Evolutionary conservation across 371 early-diverging fungal species (phyloP), one percentile per base, ranked within the genome.

Genomic region (Mucor irregularis): DNA sequence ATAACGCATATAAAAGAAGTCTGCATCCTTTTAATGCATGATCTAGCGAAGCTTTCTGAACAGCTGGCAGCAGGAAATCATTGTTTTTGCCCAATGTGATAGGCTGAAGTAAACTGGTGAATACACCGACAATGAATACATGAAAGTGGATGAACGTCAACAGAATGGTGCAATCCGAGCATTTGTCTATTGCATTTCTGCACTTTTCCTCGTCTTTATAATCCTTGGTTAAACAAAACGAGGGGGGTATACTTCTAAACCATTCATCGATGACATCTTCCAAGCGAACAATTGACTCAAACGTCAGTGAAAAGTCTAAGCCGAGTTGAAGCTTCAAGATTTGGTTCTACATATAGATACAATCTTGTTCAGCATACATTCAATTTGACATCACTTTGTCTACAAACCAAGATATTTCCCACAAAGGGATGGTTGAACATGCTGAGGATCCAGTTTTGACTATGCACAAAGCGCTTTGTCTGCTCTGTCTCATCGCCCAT

Each of bases 291-390:
- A 62, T 55, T 25, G 51, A 37, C 22, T 62, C 56, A 16, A 62
- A 62, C 4, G 34, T 62, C 22, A 56, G 11, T 2, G 56, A 45
- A 47, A 51, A 56, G 0, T 39, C 31, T 16, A 13, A 46, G 9
- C 62, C 62, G 3, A 62, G 4, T 30, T 46, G 56, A 4, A 62
- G 40, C 34, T 19, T 19, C 25, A 46, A 34, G 16, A 62, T 26
- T 30, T 46, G 22, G 46, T 46, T 17, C 53, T 50, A n/a, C n/a
- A n/a, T n/a, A 43, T 26, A 28, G 17, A 13, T n/a, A n/a, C n/a
- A n/a, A n/a, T n/a, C n/a, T n/a, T n/a, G n/a, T n/a, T n/a, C n/a
- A n/a, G n/a, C n/a, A n/a, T n/a, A n/a, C n/a, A n/a, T n/a, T n/a
- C n/a, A n/a, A n/a, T n/a, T n/a, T n/a, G n/a, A n/a, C n/a, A n/a